Percentiles rank a stretch among this genome's conserved stretches.
Evolutionary conservation across 352 stramenopile species (phyloP).

Genomic region (Phytophthora chlamydospora): DNA sequence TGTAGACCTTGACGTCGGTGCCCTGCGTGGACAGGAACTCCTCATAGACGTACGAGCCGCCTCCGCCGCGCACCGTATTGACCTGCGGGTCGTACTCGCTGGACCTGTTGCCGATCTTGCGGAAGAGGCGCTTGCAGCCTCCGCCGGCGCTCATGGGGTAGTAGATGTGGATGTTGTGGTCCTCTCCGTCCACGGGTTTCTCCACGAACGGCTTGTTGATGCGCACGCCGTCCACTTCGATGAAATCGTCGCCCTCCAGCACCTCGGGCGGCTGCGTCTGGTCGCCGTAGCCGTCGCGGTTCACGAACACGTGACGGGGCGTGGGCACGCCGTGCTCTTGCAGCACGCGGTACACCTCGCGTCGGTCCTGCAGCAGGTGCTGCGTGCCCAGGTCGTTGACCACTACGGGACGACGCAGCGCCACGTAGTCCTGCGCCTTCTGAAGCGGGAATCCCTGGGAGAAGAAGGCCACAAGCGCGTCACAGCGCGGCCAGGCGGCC

Average conservation of each 20-base stretch:
- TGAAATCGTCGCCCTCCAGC: slow-evolving; percentile 79
- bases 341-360: slow-evolving; percentile 95
- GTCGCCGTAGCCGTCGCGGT: slow-evolving; percentile 90
- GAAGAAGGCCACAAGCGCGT: slow-evolving; percentile 99
- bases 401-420: slow-evolving; percentile 93
- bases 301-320: slow-evolving; percentile 95
- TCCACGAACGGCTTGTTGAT: slow-evolving; percentile 99
- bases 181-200: slow-evolving; percentile 99
- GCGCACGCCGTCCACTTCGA: slow-evolving; percentile 92
- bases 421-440: slow-evolving; percentile 97
- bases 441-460: slow-evolving; percentile 97
- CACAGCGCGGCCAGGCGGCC: slow-evolving; percentile 93
- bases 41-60: slow-evolving; percentile 97
- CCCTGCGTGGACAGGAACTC: slow-evolving; percentile 99
- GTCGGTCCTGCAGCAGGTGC: slow-evolving; percentile 94
- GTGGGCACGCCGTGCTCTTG: slow-evolving; percentile 93
- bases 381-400: slow-evolving; percentile 98
- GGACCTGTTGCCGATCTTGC: slow-evolving; percentile 94
- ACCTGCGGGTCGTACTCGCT: slow-evolving; percentile 96
- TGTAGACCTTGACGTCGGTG: slow-evolving; percentile 99
- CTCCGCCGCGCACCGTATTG: slow-evolving; percentile 92
- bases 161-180: slow-evolving; percentile 99
- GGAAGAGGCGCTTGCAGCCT: slow-evolving; percentile 99
- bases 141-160: slow-evolving; percentile 98
- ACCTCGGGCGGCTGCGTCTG: slow-evolving; percentile 43